phyloP scores from a whole-genome alignment of 306 rosid genomes.

The Quercus gilva region DNA sequence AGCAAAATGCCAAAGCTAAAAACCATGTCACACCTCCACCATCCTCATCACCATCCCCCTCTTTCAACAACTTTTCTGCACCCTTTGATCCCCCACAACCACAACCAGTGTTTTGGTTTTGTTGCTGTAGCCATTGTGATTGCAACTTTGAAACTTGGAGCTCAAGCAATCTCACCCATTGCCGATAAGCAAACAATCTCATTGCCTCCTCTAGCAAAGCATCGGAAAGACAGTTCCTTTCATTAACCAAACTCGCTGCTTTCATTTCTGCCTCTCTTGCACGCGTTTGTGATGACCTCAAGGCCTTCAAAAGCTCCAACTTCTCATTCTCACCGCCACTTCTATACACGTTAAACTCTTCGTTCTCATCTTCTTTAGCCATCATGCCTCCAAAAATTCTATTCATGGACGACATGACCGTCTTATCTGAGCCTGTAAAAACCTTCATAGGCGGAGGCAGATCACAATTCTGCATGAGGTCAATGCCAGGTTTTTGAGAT shows the following conservation, averaged over 20 bases:
- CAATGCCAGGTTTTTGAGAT: slow-evolving; percentile 47
- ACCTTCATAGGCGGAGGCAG: slow-evolving; percentile 89
- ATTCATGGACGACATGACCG: slow-evolving; percentile 45
- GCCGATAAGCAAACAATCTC: slow-evolving; percentile 55
- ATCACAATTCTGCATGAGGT: slow-evolving; percentile 87
- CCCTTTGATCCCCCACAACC: not conserved
- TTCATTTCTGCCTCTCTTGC: slow-evolving; percentile 78
- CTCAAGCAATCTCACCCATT: slow-evolving; percentile 70
- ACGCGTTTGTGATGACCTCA: slow-evolving; percentile 71
- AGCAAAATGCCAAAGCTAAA: slow-evolving; percentile 58
- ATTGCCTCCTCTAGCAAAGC: slow-evolving; percentile 61
- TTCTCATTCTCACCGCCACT: slow-evolving; percentile 29
- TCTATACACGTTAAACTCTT: not conserved
- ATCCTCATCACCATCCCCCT: slow-evolving; percentile 19
- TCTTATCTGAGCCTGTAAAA: slow-evolving; percentile 47
- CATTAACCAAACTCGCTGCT: slow-evolving; percentile 46
- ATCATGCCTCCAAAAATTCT: slow-evolving; percentile 19
- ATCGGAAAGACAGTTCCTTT: slow-evolving; percentile 47
- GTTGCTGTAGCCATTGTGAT: slow-evolving; percentile 21
- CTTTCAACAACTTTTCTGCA: slow-evolving; percentile 1
- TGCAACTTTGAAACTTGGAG: slow-evolving; percentile 54
- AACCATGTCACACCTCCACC: slow-evolving; percentile 42
- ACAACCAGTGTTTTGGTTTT: not conserved
- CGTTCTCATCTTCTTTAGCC: slow-evolving; percentile 20
- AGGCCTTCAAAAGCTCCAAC: slow-evolving; percentile 67